These are phyloP conservation scores for Chamaenerion angustifolium DNA, from an alignment of 345 rosid species.

Conservation along the genomic window DNA sequence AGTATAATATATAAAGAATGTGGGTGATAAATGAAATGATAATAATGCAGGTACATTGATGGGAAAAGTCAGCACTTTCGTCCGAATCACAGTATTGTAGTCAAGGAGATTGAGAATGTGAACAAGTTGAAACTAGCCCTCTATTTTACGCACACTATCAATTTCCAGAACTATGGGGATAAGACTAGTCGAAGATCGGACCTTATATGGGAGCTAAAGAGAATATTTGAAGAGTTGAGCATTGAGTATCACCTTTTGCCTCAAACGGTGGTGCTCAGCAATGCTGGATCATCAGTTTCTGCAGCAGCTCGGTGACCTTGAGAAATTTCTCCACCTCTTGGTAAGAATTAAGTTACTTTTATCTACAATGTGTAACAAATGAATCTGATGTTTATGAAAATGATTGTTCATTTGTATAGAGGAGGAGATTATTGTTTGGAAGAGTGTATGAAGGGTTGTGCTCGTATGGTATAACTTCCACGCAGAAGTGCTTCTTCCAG, in stretches of 20 bases:
- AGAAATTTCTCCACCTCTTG: no score
- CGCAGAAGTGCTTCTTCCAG: no score
- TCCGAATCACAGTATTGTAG: constrained; percentile 30
- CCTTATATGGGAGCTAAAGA: constrained; percentile 40
- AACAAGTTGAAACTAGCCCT: constrained; percentile 62
- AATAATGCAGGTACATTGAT: constrained; percentile 46
- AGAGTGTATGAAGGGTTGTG: no score
- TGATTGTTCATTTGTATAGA: no score
- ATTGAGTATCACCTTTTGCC: constrained; percentile 50
- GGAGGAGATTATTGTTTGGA: no score
- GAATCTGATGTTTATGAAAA: no score
- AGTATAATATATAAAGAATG: background rate
- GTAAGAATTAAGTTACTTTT: no score
- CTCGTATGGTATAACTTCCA: no score
- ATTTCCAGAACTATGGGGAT: constrained; percentile 48
- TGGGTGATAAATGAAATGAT: no score
- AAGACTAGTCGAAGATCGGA: constrained; percentile 46
- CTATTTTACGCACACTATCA: constrained; percentile 46
- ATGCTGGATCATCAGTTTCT: background rate
- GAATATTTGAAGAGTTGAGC: constrained; percentile 39
- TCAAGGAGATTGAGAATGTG: constrained; percentile 57
- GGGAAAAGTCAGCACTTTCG: constrained; percentile 56
- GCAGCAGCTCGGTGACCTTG: background rate
- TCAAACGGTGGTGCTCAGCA: constrained; percentile 37
- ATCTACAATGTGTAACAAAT: no score